A percentile compares a stretch with the other conserved stretches of the same genome.
Conservation (phyloP, 2,329 filamentous ascomycete genomes). For the Penicillium polonicum region DNA sequence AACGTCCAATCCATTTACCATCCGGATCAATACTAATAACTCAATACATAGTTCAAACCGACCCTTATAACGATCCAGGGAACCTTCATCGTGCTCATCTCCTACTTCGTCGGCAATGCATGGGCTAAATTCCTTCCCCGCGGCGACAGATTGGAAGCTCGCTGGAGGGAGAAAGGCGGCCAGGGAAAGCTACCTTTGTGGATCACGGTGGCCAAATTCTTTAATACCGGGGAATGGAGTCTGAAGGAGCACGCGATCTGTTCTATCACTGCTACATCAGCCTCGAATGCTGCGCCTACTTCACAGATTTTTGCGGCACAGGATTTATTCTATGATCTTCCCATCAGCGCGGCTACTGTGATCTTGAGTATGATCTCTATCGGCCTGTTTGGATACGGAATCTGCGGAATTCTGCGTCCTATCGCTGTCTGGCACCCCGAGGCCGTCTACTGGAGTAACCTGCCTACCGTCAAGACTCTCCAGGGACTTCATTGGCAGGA, state of each 20-base stretch:
- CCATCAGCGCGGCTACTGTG: slow-evolving; percentile 48
- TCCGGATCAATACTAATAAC: slow-evolving; percentile 4
- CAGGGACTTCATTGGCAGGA: slow-evolving; percentile 57
- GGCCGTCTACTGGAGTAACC: slow-evolving; percentile 56
- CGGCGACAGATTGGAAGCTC: slow-evolving; percentile 51
- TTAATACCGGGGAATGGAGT: slow-evolving; percentile 55
- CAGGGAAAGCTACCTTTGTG: slow-evolving; percentile 45
- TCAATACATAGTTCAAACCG: slow-evolving; percentile 51
- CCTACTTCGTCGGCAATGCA: slow-evolving; percentile 55
- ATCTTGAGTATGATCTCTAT: slow-evolving; percentile 55
- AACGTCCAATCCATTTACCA: slow-evolving; percentile 14
- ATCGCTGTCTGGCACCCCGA: slow-evolving; percentile 58
- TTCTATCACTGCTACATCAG: slow-evolving; percentile 55
- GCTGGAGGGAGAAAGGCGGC: slow-evolving; percentile 47
- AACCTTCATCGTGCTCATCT: slow-evolving; percentile 58
- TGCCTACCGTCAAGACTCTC: slow-evolving; percentile 55
- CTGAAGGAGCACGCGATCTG: slow-evolving; percentile 59
- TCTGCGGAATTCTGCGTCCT: slow-evolving; percentile 55
- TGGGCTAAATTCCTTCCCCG: slow-evolving; percentile 53
- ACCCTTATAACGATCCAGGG: slow-evolving; percentile 50
- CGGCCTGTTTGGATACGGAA: slow-evolving; percentile 56
- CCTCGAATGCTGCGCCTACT: slow-evolving; percentile 50
- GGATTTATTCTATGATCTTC: slow-evolving; percentile 53
- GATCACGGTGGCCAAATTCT: slow-evolving; percentile 44
- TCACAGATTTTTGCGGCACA: slow-evolving; percentile 49